Evolutionary conservation across 1,284 basidiomycete species (phyloP).

Genomic region (Mycosarcoma mackinlayi): DNA sequence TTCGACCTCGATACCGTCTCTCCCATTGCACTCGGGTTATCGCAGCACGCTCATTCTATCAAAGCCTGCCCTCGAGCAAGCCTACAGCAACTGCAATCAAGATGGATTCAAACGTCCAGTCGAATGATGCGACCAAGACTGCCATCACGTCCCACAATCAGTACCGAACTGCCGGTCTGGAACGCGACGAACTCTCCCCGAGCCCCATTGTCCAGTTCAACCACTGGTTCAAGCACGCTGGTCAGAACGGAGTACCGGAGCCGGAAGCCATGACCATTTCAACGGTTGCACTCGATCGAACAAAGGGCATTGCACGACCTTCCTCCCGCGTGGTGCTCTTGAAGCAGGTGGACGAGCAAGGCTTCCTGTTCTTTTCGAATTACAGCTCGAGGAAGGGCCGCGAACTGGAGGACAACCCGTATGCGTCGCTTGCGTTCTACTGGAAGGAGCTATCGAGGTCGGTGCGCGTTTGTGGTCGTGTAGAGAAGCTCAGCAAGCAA

Average conservation of each 20-base stretch:
- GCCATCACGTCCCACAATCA: conserved; percentile 62
- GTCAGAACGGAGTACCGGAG: conserved; percentile 53
- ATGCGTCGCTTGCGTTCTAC: conserved; percentile 86
- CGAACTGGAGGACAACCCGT: conserved; percentile 77
- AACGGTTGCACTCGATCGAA: conserved; percentile 45
- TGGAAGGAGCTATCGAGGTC: conserved; percentile 87
- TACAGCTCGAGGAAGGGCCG: conserved; percentile 89
- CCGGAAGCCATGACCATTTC: conserved; percentile 66
- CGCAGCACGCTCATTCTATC: conserved; percentile 1
- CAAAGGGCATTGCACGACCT: conserved; percentile 70
- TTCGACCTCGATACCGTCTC: conserved; percentile 4
- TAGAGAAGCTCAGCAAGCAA: conserved; percentile 78
- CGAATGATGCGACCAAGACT: conserved; percentile 17
- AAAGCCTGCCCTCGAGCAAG: not conserved
- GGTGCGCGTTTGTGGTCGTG: conserved; percentile 85
- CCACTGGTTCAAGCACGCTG: conserved; percentile 60
- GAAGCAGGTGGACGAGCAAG: conserved; percentile 76
- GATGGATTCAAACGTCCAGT: conserved; percentile 26
- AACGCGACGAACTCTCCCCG: conserved; percentile 36
- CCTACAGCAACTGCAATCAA: not conserved
- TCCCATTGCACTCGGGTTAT: not conserved
- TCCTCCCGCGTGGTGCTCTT: conserved; percentile 90
- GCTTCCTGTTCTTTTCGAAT: conserved; percentile 97
- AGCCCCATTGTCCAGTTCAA: conserved; percentile 63
- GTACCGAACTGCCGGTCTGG: conserved; percentile 61